Conservation (phyloP, 2,329 filamentous ascomycete species). For the Harringtonia lauricola region DNA sequence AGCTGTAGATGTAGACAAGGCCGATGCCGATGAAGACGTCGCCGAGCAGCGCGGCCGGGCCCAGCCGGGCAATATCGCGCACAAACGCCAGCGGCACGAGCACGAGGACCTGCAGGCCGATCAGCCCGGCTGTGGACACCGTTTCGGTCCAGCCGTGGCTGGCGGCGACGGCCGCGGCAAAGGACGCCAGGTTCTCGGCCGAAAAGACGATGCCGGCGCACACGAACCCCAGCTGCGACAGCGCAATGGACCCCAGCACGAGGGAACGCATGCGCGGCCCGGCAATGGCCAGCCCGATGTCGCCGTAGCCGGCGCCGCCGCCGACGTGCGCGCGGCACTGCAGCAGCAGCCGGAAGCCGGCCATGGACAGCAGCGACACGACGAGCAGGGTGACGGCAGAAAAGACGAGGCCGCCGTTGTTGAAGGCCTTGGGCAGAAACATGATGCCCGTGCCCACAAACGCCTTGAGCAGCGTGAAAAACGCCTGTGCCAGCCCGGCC, state of each 20-base stretch:
- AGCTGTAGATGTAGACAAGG: conserved; percentile 63
- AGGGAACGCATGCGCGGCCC: conserved; percentile 52
- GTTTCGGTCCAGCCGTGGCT: not conserved
- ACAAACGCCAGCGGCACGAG: conserved; percentile 59
- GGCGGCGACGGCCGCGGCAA: conserved; percentile 48
- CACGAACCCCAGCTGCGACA: conserved; percentile 70
- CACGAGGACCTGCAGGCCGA: conserved; percentile 52
- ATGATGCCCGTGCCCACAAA: conserved; percentile 75
- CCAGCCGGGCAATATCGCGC: conserved; percentile 65
- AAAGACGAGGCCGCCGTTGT: conserved; percentile 67
- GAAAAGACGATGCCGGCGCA: conserved; percentile 70
- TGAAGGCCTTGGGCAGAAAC: conserved; percentile 71
- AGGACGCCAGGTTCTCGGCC: conserved; percentile 60
- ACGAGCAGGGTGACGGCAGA: conserved; percentile 56
- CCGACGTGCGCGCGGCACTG: conserved; percentile 53
- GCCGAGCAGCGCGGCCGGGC: conserved; percentile 55
- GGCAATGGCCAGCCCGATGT: conserved; percentile 56
- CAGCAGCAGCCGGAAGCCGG: conserved; percentile 63
- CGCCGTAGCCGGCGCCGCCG: conserved; percentile 55
- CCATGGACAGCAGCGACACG: conserved; percentile 54
- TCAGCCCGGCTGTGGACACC: conserved; percentile 45
- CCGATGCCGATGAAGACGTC: conserved; percentile 64
- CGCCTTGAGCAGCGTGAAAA: conserved; percentile 69
- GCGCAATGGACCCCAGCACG: conserved; percentile 58
- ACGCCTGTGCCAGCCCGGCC: conserved; percentile 56